Base-by-base conservation (phyloP, 441 rosid genomes). In the Mallotus repandus region DNA sequence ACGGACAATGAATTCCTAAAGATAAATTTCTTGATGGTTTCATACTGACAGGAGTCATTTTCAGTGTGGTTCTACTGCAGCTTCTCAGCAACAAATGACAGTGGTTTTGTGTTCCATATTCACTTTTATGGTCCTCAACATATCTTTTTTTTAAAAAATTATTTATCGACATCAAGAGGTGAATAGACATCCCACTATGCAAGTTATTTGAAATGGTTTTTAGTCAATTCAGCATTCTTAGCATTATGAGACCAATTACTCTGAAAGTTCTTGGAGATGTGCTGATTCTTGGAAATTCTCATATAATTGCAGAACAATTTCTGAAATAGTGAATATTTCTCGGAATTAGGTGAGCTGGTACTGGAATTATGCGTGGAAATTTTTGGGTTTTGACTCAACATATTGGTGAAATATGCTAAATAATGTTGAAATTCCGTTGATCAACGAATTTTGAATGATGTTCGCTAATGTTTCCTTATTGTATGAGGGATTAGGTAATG, bases 51-150 rank as follows among this genome's bases (percentile, higher is more conserved):
- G 7, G 12, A 38, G 61, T 52, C 68, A 19, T 46, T 69, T 41
- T 58, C 73, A 46, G 25, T 48, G 45, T 45, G 25, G 60, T 45
- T 70, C 12, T 59, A 35, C 16, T 60, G 74, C 45, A 70, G 48
- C 66, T 70, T 70, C 48, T 49, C 4, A 52, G 21, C 25, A 14
- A 25, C 38, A 22, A 22, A 13, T 49, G 21, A 25, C 38, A 22
- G 14, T 49, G 41, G 13, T 66, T 66, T 66, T 50, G 19, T 65
- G n/a, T 12, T 25, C 5, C 29, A 25, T 59, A 13, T 7, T 38
- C 16, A 4, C n/a, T n/a, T 55, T 6, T 19, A 13, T 57, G 55
- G 41, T 59, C 18, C 57, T 70, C 22, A 25, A 18, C 7, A 9
- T 58, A 56, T 46, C 8, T 7, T 50, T 49, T 50, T 66, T 38